Conservation (phyloP, 1,284 basidiomycete species). For the Trametes pubescens region DNA sequence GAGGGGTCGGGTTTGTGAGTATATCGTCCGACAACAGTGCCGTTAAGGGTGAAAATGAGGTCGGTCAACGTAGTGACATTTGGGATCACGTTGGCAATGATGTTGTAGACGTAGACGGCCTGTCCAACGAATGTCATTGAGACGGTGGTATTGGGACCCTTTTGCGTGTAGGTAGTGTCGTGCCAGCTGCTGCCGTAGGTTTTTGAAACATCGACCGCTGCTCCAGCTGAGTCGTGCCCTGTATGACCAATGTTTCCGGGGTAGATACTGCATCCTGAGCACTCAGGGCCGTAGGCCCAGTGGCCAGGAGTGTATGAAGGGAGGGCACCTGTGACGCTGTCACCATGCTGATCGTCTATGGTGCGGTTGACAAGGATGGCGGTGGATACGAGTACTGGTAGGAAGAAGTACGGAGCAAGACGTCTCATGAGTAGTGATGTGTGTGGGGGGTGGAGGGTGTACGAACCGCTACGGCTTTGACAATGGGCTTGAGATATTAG, state of each 20-base stretch:
- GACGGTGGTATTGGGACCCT: not conserved
- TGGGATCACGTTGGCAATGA: conserved; percentile 14
- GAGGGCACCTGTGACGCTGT: not conserved
- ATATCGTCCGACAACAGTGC: not conserved
- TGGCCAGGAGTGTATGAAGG: conserved; percentile 13
- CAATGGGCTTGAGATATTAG: too few species aligned
- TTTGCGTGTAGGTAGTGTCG: conserved; percentile 22
- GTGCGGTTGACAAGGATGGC: conserved; percentile 17
- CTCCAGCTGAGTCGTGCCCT: not conserved
- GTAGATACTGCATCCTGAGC: conserved; percentile 16
- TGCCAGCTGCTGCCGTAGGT: conserved; percentile 24
- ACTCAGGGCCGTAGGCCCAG: conserved; percentile 22
- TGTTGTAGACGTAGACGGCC: conserved; percentile 28
- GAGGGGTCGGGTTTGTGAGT: not conserved
- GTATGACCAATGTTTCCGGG: not conserved
- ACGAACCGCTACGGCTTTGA: not conserved
- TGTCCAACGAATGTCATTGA: conserved; percentile 13
- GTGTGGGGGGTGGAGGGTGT: not conserved
- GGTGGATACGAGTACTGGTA: not conserved
- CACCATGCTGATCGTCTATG: conserved; percentile 26
- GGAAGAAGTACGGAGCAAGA: not conserved
- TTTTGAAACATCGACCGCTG: not conserved
- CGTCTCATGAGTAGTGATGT: not conserved
- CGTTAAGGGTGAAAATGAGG: conserved; percentile 17
- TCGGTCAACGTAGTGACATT: conserved; percentile 8